A percentile compares a stretch with the other conserved stretches of the same genome.
phyloP scores from a whole-genome alignment of 495 filamentous ascomycete genomes.

The Saxophila tyrrhenica region DNA sequence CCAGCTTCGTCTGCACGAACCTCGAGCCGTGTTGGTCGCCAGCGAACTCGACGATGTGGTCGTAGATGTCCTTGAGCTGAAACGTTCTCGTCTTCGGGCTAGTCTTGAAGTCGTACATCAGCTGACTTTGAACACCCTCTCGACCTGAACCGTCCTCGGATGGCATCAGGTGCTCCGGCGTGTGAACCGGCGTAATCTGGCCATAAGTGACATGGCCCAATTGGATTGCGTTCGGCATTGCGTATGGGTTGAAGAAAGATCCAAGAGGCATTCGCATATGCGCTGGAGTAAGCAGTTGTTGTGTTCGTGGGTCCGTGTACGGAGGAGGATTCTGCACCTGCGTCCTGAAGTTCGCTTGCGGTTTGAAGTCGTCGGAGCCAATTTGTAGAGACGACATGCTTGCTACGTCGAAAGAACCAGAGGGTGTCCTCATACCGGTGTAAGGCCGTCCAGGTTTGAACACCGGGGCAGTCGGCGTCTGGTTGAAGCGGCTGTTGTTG shows the following conservation, averaged over 20 bases:
- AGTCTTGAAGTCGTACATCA: conserved; percentile 37
- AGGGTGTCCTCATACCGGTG: neutral
- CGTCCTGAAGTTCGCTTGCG: neutral
- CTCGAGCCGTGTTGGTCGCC: conserved; percentile 93
- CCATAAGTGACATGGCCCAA: conserved; percentile 24
- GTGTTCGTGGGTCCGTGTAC: conserved; percentile 20
- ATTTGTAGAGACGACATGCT: neutral
- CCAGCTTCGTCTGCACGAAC: conserved; percentile 90
- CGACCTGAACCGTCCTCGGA: conserved; percentile 55
- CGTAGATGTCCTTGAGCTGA: conserved; percentile 85
- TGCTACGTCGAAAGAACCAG: neutral
- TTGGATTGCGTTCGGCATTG: conserved; percentile 18
- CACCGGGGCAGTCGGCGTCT: neutral
- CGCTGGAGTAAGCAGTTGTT: conserved; percentile 19
- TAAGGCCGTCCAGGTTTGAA: neutral
- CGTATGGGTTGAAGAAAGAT: conserved; percentile 16
- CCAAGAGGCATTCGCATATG: conserved; percentile 20
- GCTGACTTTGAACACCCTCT: conserved; percentile 53
- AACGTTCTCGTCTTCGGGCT: conserved; percentile 49
- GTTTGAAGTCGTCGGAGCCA: neutral
- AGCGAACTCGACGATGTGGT: conserved; percentile 85
- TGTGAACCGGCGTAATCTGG: conserved; percentile 19
- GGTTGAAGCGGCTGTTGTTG: neutral
- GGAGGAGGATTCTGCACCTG: conserved; percentile 12
- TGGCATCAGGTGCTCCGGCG: conserved; percentile 35